Evolutionary conservation across 805 yeast genomes (phyloP).

Genomic region (Saccharomycopsis olivae): DNA sequence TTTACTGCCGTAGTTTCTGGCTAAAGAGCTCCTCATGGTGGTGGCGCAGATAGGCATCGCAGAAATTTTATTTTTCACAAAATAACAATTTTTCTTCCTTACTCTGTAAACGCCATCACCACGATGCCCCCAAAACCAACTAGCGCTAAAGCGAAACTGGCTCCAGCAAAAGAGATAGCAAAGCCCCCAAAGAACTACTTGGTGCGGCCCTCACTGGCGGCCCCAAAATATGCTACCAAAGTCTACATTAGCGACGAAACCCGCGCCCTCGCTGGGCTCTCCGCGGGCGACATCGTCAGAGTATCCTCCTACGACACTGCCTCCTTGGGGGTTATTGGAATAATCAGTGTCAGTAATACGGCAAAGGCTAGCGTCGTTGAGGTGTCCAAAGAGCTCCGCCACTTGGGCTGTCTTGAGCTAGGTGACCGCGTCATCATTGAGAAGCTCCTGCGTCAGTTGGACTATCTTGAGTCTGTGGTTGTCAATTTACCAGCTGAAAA

Average conservation of each 20-base stretch:
- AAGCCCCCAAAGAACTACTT: conserved; percentile 32
- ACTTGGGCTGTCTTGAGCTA: conserved; percentile 31
- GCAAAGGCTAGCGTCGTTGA: conserved; percentile 33
- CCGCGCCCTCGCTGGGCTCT: too few relatives aligned
- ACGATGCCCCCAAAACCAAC: not conserved
- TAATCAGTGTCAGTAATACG: too few relatives aligned
- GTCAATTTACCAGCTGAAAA: conserved; percentile 22
- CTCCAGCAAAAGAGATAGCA: conserved; percentile 22
- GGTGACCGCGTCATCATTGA: conserved; percentile 43
- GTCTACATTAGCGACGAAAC: conserved; percentile 34
- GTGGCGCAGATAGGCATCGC: too few relatives aligned
- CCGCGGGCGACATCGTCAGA: too few relatives aligned
- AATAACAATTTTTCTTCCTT: too few relatives aligned
- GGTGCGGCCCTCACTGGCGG: conserved; percentile 26
- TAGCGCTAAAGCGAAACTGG: not conserved
- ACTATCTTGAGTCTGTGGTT: conserved; percentile 28
- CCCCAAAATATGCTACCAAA: conserved; percentile 27
- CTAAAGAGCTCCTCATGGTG: too few relatives aligned
- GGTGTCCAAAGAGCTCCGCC: conserved; percentile 37
- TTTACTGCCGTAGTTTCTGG: too few relatives aligned
- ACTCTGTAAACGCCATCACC: not conserved
- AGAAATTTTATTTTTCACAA: too few relatives aligned
- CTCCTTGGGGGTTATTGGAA: too few relatives aligned
- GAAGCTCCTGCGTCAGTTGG: conserved; percentile 40
- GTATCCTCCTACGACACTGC: too few relatives aligned